Percentiles rank a stretch among this genome's conserved stretches.
These are phyloP conservation scores for Lichenothelia convexa DNA, from an alignment of 495 filamentous ascomycete genomes.

Conservation along the genomic window DNA sequence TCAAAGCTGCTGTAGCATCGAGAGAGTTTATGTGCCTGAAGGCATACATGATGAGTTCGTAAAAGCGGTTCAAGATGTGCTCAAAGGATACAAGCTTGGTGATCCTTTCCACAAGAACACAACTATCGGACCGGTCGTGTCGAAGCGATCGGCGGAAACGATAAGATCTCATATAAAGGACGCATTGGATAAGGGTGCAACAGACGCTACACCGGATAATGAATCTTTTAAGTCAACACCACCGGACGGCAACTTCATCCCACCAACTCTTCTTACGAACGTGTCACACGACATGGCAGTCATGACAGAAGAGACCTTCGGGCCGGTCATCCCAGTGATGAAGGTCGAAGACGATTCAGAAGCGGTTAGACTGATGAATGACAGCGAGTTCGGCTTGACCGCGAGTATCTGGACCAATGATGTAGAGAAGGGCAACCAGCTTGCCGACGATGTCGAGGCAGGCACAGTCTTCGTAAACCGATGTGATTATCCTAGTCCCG, in stretches of 20 bases:
- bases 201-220: slow-evolving; percentile 66
- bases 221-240: slow-evolving; percentile 50
- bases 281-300: slow-evolving; percentile 74
- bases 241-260: slow-evolving; percentile 61
- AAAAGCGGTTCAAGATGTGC: slow-evolving; percentile 57
- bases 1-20: slow-evolving; percentile 87
- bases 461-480: slow-evolving; percentile 96
- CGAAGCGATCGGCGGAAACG: slow-evolving; percentile 49
- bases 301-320: slow-evolving; percentile 95
- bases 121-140: slow-evolving; percentile 78
- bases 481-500: slow-evolving; percentile 84
- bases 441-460: slow-evolving; percentile 71
- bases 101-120: slow-evolving; percentile 64
- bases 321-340: slow-evolving; percentile 86
- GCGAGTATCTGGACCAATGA: slow-evolving; percentile 99
- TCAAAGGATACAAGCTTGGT: slow-evolving; percentile 74
- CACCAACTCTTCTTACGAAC: slow-evolving; percentile 63
- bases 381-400: slow-evolving; percentile 83
- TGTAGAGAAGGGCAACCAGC: slow-evolving; percentile 48
- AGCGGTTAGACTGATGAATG: slow-evolving; percentile 78
- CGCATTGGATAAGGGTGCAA: slow-evolving; percentile 67
- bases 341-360: slow-evolving; percentile 71
- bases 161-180: slow-evolving; percentile 70
- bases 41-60: slow-evolving; percentile 66
- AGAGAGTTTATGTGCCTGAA: slow-evolving; percentile 81